phyloP scores from a whole-genome alignment of 805 yeast species.

The Pichia kluyveri region DNA sequence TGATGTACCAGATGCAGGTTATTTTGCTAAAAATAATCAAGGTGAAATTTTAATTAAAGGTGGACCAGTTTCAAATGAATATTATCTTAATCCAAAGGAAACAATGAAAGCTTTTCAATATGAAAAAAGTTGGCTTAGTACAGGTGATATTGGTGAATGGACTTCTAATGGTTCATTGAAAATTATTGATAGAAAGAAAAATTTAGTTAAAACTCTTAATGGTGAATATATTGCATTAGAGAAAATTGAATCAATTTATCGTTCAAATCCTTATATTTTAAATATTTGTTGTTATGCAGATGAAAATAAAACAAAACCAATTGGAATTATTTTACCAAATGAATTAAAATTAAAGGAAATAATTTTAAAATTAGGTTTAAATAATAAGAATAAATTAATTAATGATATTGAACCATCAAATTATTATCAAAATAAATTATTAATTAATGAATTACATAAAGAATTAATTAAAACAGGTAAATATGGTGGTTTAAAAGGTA shows the following conservation, averaged over 20 bases:
- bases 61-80: constrained; percentile 60
- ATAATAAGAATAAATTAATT: constrained; percentile 20
- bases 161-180: constrained; percentile 66
- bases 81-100: constrained; percentile 77
- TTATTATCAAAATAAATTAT: too few species aligned
- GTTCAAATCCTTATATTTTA: constrained; percentile 66
- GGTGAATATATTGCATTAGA: constrained; percentile 98
- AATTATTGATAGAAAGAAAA: constrained; percentile 90
- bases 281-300: constrained; percentile 95
- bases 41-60: constrained; percentile 89
- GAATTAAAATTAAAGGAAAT: constrained; percentile 54
- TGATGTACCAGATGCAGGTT: constrained; percentile 88
- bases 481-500: too few species aligned
- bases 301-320: constrained; percentile 76
- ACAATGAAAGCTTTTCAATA: constrained; percentile 61
- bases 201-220: constrained; percentile 87
- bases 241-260: constrained; percentile 83
- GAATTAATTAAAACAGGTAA: too few species aligned
- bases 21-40: constrained; percentile 80
- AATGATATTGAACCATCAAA: constrained; percentile 26
- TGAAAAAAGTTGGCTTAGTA: constrained; percentile 88
- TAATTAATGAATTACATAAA: too few species aligned
- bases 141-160: constrained; percentile 98
- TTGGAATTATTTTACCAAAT: constrained; percentile 83
- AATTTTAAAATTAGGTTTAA: constrained; percentile 47